phyloP scores from a whole-genome alignment of 108 stramenopile species.

The Cyclostephanos invisitatus region DNA sequence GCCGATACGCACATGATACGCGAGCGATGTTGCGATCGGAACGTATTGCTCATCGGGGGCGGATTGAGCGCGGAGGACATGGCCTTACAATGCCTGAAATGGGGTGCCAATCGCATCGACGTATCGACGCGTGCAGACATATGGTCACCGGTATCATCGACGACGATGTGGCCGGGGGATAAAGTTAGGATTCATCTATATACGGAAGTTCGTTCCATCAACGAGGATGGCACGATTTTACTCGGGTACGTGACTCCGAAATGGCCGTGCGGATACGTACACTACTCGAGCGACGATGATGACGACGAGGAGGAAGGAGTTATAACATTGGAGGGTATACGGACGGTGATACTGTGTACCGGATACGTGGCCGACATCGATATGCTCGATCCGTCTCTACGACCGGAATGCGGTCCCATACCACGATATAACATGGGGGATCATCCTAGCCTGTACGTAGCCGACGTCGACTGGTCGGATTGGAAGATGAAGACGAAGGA shows the following conservation, averaged over 20 bases:
- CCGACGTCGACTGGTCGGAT: neutral
- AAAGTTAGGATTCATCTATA: neutral
- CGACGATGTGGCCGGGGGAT: slow-evolving; percentile 42
- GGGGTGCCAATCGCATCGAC: slow-evolving; percentile 39
- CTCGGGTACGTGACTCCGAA: neutral
- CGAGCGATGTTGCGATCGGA: slow-evolving; percentile 20
- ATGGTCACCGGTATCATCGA: neutral
- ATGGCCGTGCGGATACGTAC: neutral
- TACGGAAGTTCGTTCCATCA: neutral
- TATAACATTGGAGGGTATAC: slow-evolving; percentile 20
- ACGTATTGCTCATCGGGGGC: slow-evolving; percentile 56
- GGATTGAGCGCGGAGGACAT: slow-evolving; percentile 65
- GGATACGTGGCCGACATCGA: neutral
- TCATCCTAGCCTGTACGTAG: neutral
- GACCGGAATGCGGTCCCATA: neutral
- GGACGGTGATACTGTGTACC: slow-evolving; percentile 40
- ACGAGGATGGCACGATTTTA: neutral
- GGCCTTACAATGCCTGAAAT: slow-evolving; percentile 47
- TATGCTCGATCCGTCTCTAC: neutral
- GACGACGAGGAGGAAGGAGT: too few species aligned
- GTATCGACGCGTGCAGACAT: slow-evolving; percentile 25
- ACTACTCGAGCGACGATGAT: neutral
- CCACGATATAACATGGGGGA: neutral
- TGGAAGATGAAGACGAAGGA: slow-evolving; percentile 15
- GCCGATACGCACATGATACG: neutral